A percentile compares a stretch with the other conserved stretches of the same genome.
Conservation (phyloP, 2,329 filamentous ascomycete species). For the Aureobasidium vineae region DNA sequence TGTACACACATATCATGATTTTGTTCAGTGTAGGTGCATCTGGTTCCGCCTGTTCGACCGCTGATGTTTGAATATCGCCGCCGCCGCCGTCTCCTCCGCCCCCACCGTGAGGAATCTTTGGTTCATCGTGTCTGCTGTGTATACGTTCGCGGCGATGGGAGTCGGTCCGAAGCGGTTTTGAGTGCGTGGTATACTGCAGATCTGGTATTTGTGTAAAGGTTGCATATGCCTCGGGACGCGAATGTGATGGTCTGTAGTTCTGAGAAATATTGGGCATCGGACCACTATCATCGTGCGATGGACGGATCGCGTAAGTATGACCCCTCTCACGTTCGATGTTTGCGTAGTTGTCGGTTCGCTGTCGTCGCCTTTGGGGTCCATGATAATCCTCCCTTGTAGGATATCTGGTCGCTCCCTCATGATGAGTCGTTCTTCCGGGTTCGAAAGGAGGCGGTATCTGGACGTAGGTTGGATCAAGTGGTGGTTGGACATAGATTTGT, state of each 20-base stretch:
- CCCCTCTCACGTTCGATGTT: not conserved
- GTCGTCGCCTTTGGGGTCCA: not conserved
- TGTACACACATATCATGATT: conserved; percentile 7
- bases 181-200: not conserved
- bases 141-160: not conserved
- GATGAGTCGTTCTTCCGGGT: not conserved
- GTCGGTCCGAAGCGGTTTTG: not conserved
- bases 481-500: not conserved
- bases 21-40: not conserved
- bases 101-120: not conserved
- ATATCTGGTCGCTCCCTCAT: not conserved
- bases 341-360: not conserved
- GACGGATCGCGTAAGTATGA: not conserved
- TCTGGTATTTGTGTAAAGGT: not conserved
- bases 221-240: not conserved
- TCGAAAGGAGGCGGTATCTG: not conserved
- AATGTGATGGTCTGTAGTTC: not conserved
- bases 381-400: not conserved
- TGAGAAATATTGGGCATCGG: not conserved
- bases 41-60: not conserved
- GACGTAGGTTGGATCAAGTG: not conserved
- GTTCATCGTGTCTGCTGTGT: not conserved
- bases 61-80: conserved; percentile 10
- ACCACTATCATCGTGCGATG: not conserved
- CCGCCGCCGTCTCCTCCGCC: not conserved